A percentile compares a stretch with the other conserved stretches of the same genome.
Evolutionary conservation across 2,329 filamentous ascomycete genomes (phyloP).

Genomic region (Plenodomus lindquistii): DNA sequence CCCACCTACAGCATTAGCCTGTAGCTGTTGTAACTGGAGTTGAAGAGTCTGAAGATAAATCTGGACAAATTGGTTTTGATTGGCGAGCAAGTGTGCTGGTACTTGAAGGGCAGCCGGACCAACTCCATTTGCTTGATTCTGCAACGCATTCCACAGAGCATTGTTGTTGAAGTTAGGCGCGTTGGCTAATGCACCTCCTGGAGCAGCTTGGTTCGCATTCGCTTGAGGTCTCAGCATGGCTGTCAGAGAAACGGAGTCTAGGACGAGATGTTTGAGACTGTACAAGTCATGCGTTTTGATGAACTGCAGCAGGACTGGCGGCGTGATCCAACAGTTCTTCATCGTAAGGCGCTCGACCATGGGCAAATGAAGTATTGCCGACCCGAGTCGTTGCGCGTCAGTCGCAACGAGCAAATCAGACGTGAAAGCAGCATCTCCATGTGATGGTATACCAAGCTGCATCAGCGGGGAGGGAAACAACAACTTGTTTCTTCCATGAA

Average conservation of each 20-base stretch:
- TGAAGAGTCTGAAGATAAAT: conserved; percentile 21
- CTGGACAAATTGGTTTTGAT: conserved; percentile 18
- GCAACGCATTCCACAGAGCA: conserved; percentile 6
- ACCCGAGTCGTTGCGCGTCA: conserved; percentile 13
- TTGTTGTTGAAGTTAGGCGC: background rate
- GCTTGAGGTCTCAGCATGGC: conserved; percentile 21
- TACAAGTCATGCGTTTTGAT: conserved; percentile 53
- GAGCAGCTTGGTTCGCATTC: conserved; percentile 7
- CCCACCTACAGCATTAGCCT: conserved; percentile 14
- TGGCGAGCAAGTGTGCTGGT: conserved; percentile 9
- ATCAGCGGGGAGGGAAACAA: conserved; percentile 65
- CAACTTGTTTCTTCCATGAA: conserved; percentile 64
- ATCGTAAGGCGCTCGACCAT: conserved; percentile 63
- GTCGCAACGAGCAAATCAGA: conserved; percentile 13
- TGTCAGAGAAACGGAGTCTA: conserved; percentile 69
- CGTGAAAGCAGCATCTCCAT: conserved; percentile 4
- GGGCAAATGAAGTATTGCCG: conserved; percentile 56
- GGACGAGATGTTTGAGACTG: conserved; percentile 57
- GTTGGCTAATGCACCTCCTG: too few relatives aligned
- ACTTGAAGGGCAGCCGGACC: conserved; percentile 1
- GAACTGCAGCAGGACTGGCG: conserved; percentile 59
- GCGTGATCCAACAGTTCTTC: conserved; percentile 71
- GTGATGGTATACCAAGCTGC: conserved; percentile 10
- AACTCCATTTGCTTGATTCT: conserved; percentile 13
- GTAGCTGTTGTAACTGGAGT: conserved; percentile 26